Percentiles rank a stretch among this genome's conserved stretches.
phyloP scores from a whole-genome alignment of 1,284 basidiomycete genomes.

The Ustilago sp. region DNA sequence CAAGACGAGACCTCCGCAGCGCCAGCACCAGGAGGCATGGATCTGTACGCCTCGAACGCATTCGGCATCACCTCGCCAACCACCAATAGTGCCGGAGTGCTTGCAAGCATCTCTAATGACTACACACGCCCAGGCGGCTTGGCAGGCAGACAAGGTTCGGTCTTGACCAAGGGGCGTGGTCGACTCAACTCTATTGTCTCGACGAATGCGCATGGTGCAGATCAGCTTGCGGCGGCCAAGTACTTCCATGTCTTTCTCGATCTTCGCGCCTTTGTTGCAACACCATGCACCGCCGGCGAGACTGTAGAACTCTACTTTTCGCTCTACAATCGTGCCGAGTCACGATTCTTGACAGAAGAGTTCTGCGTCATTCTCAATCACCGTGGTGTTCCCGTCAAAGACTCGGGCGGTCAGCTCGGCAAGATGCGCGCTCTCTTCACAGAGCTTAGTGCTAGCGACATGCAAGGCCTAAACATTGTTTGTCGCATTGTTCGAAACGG shows the following conservation, averaged over 20 bases:
- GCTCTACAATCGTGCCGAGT: slow-evolving; percentile 84
- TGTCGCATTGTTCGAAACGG: slow-evolving; percentile 92
- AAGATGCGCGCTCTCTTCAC: slow-evolving; percentile 76
- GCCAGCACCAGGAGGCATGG: slow-evolving; percentile 43
- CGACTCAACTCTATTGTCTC: slow-evolving; percentile 21
- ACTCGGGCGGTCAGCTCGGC: slow-evolving; percentile 68
- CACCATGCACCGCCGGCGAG: slow-evolving; percentile 87
- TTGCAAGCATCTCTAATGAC: slow-evolving; percentile 44
- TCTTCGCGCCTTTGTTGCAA: slow-evolving; percentile 88
- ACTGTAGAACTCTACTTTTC: slow-evolving; percentile 93
- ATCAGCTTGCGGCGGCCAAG: slow-evolving; percentile 29
- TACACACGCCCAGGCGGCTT: slow-evolving; percentile 17
- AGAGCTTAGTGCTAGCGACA: slow-evolving; percentile 85
- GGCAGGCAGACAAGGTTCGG: slow-evolving; percentile 17
- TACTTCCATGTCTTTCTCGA: slow-evolving; percentile 83
- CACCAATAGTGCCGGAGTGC: slow-evolving; percentile 51
- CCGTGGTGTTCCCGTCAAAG: slow-evolving; percentile 84
- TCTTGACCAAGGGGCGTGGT: slow-evolving; percentile 7
- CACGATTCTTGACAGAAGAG: slow-evolving; percentile 91
- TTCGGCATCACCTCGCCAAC: slow-evolving; percentile 57
- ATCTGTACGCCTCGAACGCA: slow-evolving; percentile 55
- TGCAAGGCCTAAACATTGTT: slow-evolving; percentile 72
- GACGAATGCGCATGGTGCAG: slow-evolving; percentile 3
- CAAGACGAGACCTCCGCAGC: slow-evolving; percentile 25
- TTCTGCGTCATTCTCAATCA: slow-evolving; percentile 90